Conservation (phyloP, 345 rosid species). For the Stellera chamaejasme region DNA sequence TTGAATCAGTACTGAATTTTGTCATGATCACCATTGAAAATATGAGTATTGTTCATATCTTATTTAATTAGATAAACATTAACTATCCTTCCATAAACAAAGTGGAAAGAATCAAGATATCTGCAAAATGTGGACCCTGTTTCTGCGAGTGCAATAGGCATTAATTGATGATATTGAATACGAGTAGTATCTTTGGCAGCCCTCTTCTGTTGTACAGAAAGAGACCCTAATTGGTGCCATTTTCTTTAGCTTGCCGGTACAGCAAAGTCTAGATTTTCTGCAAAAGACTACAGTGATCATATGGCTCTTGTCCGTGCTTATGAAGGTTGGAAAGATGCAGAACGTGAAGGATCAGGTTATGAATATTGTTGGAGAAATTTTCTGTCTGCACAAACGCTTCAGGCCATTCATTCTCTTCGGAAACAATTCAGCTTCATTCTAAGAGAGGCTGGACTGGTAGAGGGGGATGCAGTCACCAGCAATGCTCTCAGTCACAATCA, state of each 20-base stretch:
- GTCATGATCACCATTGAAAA: no score
- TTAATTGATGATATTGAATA: no score
- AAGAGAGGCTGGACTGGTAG: constrained; percentile 75
- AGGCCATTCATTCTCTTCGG: constrained; percentile 90
- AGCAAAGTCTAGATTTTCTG: constrained; percentile 92
- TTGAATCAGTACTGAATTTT: no score
- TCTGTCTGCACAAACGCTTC: constrained; percentile 90
- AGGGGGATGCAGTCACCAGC: constrained; percentile 46
- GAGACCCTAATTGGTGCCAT: not conserved
- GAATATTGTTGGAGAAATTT: constrained; percentile 99
- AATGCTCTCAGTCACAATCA: constrained; percentile 90
- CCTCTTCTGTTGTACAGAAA: no score
- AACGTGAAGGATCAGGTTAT: constrained; percentile 87
- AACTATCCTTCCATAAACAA: no score
- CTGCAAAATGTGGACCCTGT: no score
- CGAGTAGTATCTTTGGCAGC: no score
- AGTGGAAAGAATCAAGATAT: no score
- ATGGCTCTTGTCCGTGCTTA: constrained; percentile 99
- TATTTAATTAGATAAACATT: no score
- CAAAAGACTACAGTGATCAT: constrained; percentile 98
- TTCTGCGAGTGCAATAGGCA: no score
- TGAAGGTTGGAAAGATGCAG: constrained; percentile 99
- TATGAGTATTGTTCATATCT: no score
- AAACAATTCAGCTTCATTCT: constrained; percentile 84
- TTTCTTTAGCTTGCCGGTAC: constrained; percentile 74